Base-by-base conservation (phyloP, 2,329 filamentous ascomycete genomes). In the Sclerotinia spermophila region DNA sequence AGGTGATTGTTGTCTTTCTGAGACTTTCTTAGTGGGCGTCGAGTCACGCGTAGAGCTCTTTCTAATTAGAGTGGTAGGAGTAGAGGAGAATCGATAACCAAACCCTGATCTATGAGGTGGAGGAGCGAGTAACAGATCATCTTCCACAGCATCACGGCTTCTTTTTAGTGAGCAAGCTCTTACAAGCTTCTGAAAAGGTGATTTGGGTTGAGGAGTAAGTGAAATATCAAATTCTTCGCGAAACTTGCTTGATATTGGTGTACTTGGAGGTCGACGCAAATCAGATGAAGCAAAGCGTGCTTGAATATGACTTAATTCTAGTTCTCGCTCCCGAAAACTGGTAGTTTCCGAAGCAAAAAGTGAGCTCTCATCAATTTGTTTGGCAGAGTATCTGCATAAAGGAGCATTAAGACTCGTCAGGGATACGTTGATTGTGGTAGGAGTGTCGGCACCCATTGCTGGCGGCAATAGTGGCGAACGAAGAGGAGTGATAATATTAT, bases 211-310 rank as follows among this genome's bases (percentile, higher is more conserved):
- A 19, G 55, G 45, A 0, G 61, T 48, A 35, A 61, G 59, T 27
- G 73, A 71, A n/a, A 72, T 44, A 33, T 75, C 71, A 65, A 79
- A 79, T 53, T 78, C 76, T 58, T 79, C 78, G 30, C 71, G 73
- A 56, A 79, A 79, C 53, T 76, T 79, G 60, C 77, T 79, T 2
- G 75, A 75, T 30, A 74, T 75, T 11, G 76, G 77, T 27, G 73
- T 75, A 45, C 71, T 75, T n/a, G 72, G 74, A 45, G 61, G 69
- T 40, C 73, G 64, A 56, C 67, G n/a, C 51, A 71, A 59, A 38
- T 73, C 72, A 21, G 73, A 69, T 33, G 72, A 71, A 27, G 75
- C 72, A 71, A 79, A 78, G 13, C 75, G 71, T 19, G 71, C 67
- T 71, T 76, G 73, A 2, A 78, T 71, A 27, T 73, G 51, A 45